Evolutionary conservation across 2,329 filamentous ascomycete genomes (phyloP).

Genomic region (Monilinia fructigena): DNA sequence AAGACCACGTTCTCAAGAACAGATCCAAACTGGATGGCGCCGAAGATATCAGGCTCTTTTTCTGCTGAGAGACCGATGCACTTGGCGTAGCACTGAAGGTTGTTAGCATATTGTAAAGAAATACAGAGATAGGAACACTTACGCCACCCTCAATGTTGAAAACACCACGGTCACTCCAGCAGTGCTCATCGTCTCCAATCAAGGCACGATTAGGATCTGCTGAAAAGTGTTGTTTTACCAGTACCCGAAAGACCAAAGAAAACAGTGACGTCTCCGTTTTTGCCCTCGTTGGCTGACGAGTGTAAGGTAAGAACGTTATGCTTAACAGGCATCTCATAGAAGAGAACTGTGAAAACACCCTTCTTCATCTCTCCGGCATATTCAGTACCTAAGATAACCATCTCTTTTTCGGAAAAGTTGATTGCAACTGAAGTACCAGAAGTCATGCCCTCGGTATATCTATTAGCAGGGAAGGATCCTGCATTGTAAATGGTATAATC

Average conservation of each 20-base stretch:
- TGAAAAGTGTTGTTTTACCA: conserved; percentile 94
- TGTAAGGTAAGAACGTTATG: conserved; percentile 98
- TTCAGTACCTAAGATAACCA: conserved; percentile 99
- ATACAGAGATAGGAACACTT: conserved; percentile 30
- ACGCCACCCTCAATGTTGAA: conserved; percentile 98
- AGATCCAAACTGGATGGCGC: conserved; percentile 93
- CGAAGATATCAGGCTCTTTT: conserved; percentile 98
- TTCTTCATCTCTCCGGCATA: conserved; percentile 99
- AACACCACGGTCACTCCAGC: conserved; percentile 93
- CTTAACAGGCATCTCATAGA: conserved; percentile 99
- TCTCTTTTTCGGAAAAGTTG: conserved; percentile 99
- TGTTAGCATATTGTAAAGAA: conserved; percentile 22
- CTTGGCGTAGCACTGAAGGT: conserved; percentile 83
- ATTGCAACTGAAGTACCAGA: conserved; percentile 96
- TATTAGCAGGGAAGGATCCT: conserved; percentile 96
- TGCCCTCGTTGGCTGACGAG: conserved; percentile 97
- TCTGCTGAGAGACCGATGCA: conserved; percentile 94
- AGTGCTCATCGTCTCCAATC: conserved; percentile 99
- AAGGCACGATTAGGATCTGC: conserved; percentile 94
- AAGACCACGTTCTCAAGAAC: conserved; percentile 99
- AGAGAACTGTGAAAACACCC: conserved; percentile 97
- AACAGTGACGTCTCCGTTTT: conserved; percentile 91
- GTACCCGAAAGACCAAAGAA: conserved; percentile 99
- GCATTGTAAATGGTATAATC: conserved; percentile 99
- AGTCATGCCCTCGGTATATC: conserved; percentile 98